These are phyloP conservation scores for Agrostemma githago DNA, from an alignment of 148 eudicot genomes.

Conservation along the genomic window DNA sequence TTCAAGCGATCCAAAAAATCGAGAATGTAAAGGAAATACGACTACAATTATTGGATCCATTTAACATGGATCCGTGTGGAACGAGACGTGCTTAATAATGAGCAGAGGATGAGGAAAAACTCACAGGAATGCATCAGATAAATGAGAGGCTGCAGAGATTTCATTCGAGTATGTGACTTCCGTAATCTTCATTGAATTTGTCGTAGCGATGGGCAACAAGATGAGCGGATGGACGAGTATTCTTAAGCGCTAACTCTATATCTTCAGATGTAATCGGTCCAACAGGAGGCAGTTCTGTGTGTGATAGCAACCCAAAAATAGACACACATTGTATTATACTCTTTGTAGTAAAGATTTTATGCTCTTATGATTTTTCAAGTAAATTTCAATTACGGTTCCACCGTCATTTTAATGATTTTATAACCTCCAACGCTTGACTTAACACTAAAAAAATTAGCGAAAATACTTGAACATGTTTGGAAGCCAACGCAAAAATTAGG, in stretches of 20 bases:
- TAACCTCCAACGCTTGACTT: background rate
- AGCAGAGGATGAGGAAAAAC: background rate
- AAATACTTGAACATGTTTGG: background rate
- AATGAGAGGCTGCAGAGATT: background rate
- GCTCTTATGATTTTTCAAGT: background rate
- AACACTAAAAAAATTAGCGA: background rate
- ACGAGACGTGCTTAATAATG: background rate
- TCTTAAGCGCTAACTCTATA: slow-evolving; percentile 73
- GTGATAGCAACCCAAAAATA: background rate
- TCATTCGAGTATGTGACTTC: slow-evolving; percentile 82
- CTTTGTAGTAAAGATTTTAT: background rate
- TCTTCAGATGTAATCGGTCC: slow-evolving; percentile 71
- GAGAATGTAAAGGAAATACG: background rate
- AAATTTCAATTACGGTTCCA: background rate
- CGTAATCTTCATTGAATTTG: slow-evolving; percentile 83
- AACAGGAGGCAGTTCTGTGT: slow-evolving; percentile 81
- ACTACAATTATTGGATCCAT: background rate
- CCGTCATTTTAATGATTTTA: background rate
- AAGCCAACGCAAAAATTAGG: background rate
- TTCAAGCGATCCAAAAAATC: background rate
- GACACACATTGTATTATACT: background rate
- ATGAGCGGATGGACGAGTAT: slow-evolving; percentile 95
- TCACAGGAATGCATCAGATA: background rate
- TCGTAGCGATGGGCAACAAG: slow-evolving; percentile 84
- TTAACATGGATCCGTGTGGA: background rate